Conservation (phyloP, 2,329 filamentous ascomycete genomes). For the Fusarium agapanthi region DNA sequence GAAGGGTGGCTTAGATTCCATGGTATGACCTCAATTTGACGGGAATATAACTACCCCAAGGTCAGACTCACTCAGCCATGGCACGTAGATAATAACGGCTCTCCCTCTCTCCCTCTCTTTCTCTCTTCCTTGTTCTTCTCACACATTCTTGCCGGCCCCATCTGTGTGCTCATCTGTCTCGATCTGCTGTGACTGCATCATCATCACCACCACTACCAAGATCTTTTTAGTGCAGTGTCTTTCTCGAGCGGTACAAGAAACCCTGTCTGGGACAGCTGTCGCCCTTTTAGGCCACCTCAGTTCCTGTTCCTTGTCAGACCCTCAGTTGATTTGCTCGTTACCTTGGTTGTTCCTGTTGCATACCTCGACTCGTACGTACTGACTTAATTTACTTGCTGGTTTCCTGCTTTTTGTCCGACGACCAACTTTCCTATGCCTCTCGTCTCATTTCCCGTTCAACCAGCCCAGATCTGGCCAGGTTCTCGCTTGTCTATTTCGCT, state of each 20-base stretch:
- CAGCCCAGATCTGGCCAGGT: background rate
- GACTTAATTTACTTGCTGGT: background rate
- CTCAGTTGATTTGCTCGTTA: background rate
- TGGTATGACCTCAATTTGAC: constrained; percentile 9
- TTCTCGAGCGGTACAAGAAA: constrained; percentile 19
- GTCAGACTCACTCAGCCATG: background rate
- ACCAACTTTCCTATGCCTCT: background rate
- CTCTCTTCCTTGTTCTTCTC: background rate
- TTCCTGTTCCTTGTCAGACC: constrained; percentile 9
- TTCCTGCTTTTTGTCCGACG: constrained; percentile 2
- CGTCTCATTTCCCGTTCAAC: constrained; percentile 1
- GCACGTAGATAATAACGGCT: constrained; percentile 5
- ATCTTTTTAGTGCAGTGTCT: background rate
- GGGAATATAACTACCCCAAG: constrained; percentile 20
- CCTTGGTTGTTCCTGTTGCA: background rate
- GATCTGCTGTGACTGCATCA: constrained; percentile 20
- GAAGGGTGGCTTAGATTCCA: constrained; percentile 3
- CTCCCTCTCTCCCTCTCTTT: background rate
- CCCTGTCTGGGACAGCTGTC: constrained; percentile 17
- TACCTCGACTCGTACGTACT: constrained; percentile 4
- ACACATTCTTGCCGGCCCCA: background rate
- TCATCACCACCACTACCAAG: background rate
- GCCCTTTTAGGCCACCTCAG: constrained; percentile 10
- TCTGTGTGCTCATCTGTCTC: background rate
- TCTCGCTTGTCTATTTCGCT: constrained; percentile 21